These are phyloP conservation scores for Actinomortierella ambigua DNA, from an alignment of 371 early-diverging fungal species.

Conservation along the genomic window DNA sequence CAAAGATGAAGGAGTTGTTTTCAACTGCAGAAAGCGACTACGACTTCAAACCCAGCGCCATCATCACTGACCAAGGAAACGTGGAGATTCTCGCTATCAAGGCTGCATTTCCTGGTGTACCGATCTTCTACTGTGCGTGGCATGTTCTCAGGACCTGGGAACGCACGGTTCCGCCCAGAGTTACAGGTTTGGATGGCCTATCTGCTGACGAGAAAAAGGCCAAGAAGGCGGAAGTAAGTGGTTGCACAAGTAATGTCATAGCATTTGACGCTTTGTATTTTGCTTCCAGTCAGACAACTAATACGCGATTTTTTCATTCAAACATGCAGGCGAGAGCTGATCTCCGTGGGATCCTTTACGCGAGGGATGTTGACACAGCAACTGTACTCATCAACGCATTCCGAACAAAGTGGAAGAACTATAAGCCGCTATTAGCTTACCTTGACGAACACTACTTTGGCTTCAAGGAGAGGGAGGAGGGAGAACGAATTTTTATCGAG, in stretches of 20 bases:
- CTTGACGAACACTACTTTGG: slow-evolving; percentile 16
- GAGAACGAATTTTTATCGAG: not conserved
- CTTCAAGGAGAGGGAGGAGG: not conserved
- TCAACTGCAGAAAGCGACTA: slow-evolving; percentile 8
- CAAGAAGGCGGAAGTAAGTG: slow-evolving; percentile 6
- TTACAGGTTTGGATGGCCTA: not conserved
- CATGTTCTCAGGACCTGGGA: slow-evolving; percentile 20
- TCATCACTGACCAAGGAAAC: slow-evolving; percentile 28
- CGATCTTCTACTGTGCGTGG: slow-evolving; percentile 20
- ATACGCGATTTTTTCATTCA: not conserved
- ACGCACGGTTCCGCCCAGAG: slow-evolving; percentile 2
- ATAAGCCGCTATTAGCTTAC: slow-evolving; percentile 3
- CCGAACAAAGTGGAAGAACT: slow-evolving; percentile 6
- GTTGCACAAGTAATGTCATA: too few species aligned
- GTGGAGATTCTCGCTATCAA: slow-evolving; percentile 12
- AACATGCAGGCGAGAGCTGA: slow-evolving; percentile 1
- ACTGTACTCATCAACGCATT: not conserved
- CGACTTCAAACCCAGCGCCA: slow-evolving; percentile 7
- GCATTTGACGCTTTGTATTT: too few species aligned
- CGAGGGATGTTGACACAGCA: not conserved
- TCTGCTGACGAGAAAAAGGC: not conserved
- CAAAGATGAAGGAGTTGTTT: slow-evolving; percentile 20
- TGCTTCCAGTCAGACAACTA: too few species aligned
- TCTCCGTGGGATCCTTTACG: slow-evolving; percentile 2
- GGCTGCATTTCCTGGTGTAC: slow-evolving; percentile 7